phyloP scores from a whole-genome alignment of 2,329 filamentous ascomycete genomes.

The Aspergillus udagawae region DNA sequence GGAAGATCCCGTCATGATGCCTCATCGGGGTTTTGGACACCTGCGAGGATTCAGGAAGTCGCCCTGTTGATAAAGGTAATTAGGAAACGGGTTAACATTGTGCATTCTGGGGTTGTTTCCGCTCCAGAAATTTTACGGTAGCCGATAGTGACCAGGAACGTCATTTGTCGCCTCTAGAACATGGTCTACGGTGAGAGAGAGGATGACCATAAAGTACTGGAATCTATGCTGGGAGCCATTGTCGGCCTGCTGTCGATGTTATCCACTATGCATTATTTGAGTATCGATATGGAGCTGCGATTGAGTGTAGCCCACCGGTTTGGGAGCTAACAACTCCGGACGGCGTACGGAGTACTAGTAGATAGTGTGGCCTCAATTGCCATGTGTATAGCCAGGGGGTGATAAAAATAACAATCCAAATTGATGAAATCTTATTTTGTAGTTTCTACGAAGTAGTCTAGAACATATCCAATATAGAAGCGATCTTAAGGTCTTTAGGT shows the following conservation, averaged over 20 bases:
- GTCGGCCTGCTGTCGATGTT: not conserved
- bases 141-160: conserved; percentile 8
- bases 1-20: conserved; percentile 23
- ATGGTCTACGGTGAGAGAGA: not conserved
- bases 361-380: not conserved
- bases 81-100: not conserved
- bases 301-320: not conserved
- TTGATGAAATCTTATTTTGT: not conserved
- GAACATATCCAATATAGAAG: not conserved
- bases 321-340: not conserved
- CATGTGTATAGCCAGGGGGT: not conserved
- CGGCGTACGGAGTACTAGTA: not conserved
- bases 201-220: not conserved
- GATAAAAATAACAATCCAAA: not conserved
- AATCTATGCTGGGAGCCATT: not conserved
- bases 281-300: not conserved
- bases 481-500: not conserved
- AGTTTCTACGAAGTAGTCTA: not conserved
- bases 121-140: conserved; percentile 23
- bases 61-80: not conserved
- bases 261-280: not conserved
- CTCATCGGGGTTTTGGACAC: not conserved
- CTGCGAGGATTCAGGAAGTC: not conserved
- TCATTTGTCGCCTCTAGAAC: not conserved
- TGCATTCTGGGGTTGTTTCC: not conserved